A percentile compares a stretch with the other conserved stretches of the same genome.
phyloP scores from a whole-genome alignment of 495 filamentous ascomycete species.

The Aspergillus bridgeri region DNA sequence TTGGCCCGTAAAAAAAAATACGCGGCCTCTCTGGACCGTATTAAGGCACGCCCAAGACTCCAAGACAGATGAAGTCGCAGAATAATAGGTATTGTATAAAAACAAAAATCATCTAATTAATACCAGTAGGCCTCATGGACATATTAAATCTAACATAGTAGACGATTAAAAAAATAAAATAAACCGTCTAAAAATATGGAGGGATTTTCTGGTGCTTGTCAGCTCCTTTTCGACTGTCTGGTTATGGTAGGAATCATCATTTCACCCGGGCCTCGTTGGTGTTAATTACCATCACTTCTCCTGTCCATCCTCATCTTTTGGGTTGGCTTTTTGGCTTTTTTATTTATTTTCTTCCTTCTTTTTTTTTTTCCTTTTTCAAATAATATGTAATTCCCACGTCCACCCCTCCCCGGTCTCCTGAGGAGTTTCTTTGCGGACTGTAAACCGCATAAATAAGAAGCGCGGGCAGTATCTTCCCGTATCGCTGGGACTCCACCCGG shows the following conservation, averaged over 20 bases:
- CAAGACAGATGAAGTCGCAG: background rate
- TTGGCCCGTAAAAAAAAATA: too few species aligned
- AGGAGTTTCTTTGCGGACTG: background rate
- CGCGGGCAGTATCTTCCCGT: conserved; percentile 7
- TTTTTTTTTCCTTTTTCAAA: too few species aligned
- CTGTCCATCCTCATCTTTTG: background rate
- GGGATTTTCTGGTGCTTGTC: background rate
- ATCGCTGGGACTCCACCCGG: conserved; percentile 10
- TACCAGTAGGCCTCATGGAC: too few species aligned
- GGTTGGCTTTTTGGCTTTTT: background rate
- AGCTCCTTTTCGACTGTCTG: conserved; percentile 4
- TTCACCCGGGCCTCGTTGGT: conserved; percentile 1
- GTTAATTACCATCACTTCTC: conserved; percentile 3
- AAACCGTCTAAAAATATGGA: too few species aligned
- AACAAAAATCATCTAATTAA: too few species aligned
- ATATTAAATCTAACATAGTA: too few species aligned
- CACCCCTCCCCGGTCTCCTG: background rate
- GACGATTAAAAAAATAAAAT: too few species aligned
- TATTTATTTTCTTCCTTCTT: background rate
- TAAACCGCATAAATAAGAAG: conserved; percentile 6
- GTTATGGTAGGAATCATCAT: conserved; percentile 2
- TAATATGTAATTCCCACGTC: too few species aligned
- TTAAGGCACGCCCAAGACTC: too few species aligned
- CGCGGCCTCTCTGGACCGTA: too few species aligned
- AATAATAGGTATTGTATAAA: too few species aligned